Evolutionary conservation across 495 filamentous ascomycete genomes (phyloP).

Genomic region (Pseudoneurospora amorphoporcata): DNA sequence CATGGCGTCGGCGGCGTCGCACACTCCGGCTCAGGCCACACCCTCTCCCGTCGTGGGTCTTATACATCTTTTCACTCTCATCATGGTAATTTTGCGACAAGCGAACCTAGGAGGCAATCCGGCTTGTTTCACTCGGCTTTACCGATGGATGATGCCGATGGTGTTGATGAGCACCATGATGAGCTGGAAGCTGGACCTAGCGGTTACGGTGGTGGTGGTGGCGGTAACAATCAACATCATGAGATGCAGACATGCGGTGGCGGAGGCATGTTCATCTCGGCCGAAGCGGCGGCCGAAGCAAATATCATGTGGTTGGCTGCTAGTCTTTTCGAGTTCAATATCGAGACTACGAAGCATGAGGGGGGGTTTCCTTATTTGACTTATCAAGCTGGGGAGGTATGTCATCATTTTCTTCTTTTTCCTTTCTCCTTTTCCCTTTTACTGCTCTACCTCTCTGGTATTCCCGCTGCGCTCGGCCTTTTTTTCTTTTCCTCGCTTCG

Average conservation of each 20-base stretch:
- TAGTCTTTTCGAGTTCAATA: constrained; percentile 92
- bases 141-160: constrained; percentile 57
- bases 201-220: background rate
- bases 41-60: background rate
- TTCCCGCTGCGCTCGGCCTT: constrained; percentile 31
- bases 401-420: constrained; percentile 9
- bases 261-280: background rate
- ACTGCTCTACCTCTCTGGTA: constrained; percentile 56
- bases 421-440: background rate
- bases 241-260: background rate
- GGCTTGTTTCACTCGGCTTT: constrained; percentile 78
- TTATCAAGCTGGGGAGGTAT: constrained; percentile 80
- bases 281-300: background rate
- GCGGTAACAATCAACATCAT: background rate
- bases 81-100: background rate
- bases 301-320: constrained; percentile 77
- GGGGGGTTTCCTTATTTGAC: constrained; percentile 93
- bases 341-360: constrained; percentile 81
- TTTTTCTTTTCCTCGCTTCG: background rate
- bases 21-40: constrained; percentile 33
- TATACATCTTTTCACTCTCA: background rate
- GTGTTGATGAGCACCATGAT: background rate
- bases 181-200: background rate
- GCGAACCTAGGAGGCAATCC: constrained; percentile 42
- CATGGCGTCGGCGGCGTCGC: background rate